Conservation (phyloP, 2,329 filamentous ascomycete species). For the Calonectria pseudoturangicola region DNA sequence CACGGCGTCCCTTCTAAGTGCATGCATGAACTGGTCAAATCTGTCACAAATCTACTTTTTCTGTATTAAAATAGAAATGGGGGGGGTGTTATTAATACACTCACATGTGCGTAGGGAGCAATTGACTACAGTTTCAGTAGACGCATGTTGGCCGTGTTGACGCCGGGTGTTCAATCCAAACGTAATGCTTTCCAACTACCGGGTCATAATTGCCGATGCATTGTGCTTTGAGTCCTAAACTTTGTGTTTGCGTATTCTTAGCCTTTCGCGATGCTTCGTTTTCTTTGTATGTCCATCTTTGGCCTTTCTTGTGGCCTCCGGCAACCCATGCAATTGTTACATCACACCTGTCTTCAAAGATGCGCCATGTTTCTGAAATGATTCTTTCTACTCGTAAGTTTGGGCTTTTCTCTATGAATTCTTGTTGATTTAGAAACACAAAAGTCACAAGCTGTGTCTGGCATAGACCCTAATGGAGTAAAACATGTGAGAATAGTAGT, state of each 20-base stretch:
- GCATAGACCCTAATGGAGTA: no score
- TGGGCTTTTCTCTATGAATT: no score
- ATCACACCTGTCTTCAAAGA: no score
- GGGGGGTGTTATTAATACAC: neutral
- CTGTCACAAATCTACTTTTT: neutral
- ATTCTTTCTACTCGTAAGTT: no score
- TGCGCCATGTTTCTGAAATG: no score
- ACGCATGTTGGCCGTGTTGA: neutral
- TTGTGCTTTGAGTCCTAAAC: neutral
- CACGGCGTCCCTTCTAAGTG: neutral
- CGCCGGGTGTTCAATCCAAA: neutral
- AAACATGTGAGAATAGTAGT: no score
- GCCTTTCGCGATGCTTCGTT: neutral
- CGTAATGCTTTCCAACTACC: neutral
- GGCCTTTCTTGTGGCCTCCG: no score
- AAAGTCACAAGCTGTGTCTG: no score
- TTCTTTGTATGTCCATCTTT: no score
- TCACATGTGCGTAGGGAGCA: neutral
- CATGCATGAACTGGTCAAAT: neutral
- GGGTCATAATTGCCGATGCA: neutral
- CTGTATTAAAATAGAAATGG: neutral
- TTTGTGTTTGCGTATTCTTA: neutral
- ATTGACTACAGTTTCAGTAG: neutral
- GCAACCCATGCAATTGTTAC: no score
- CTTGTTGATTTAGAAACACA: no score